Conservation (phyloP, 768 basidiomycete genomes). For the Daedalea quercina region DNA sequence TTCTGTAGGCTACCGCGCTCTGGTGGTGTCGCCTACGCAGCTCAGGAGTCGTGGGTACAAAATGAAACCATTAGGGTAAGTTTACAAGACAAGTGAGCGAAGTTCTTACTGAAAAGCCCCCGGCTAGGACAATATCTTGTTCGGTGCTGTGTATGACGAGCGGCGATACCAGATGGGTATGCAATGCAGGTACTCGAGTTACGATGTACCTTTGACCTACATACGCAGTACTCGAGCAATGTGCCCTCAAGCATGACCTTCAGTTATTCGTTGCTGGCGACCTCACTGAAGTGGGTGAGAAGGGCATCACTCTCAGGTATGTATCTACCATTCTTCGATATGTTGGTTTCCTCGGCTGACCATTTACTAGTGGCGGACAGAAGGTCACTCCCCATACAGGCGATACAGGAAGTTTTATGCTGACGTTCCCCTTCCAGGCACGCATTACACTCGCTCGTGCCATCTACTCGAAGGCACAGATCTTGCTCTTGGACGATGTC, state of each 20-base stretch:
- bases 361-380: slow-evolving; percentile 34
- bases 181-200: background rate
- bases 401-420: too few species aligned
- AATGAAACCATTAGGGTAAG: slow-evolving; percentile 67
- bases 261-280: slow-evolving; percentile 28
- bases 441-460: slow-evolving; percentile 43
- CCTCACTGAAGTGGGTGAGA: slow-evolving; percentile 35
- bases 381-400: slow-evolving; percentile 22
- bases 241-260: slow-evolving; percentile 27
- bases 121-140: slow-evolving; percentile 42
- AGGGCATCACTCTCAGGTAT: slow-evolving; percentile 30
- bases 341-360: background rate
- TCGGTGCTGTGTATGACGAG: slow-evolving; percentile 40
- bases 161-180: slow-evolving; percentile 37
- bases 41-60: slow-evolving; percentile 83
- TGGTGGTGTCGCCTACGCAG: slow-evolving; percentile 70
- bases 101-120: too few species aligned
- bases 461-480: slow-evolving; percentile 49
- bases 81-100: background rate
- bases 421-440: too few species aligned
- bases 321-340: background rate
- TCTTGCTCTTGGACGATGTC: slow-evolving; percentile 69
- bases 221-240: slow-evolving; percentile 28
- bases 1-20: slow-evolving; percentile 68
- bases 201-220: background rate